These are phyloP conservation scores for Penicillium cosmopolitanum DNA, from an alignment of 495 filamentous ascomycete species.

Conservation along the genomic window DNA sequence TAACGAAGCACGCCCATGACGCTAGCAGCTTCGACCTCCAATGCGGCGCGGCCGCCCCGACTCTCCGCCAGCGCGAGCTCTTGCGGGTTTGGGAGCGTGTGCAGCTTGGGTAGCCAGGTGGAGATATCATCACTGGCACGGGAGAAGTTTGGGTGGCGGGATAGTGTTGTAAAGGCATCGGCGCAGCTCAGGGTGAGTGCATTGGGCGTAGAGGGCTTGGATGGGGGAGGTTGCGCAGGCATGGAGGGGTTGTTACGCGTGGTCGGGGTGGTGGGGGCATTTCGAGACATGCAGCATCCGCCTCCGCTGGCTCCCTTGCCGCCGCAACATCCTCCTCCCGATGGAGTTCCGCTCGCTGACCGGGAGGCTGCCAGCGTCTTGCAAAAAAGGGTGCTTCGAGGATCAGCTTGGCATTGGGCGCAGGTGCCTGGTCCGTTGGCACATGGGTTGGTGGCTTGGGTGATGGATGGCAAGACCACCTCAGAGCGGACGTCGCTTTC, in stretches of 20 bases:
- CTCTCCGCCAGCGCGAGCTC: slow-evolving; percentile 37
- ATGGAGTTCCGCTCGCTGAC: slow-evolving; percentile 47
- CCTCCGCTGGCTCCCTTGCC: slow-evolving; percentile 54
- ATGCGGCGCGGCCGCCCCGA: slow-evolving; percentile 53
- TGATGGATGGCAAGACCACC: slow-evolving; percentile 45
- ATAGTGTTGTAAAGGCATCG: slow-evolving; percentile 80
- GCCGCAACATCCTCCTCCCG: slow-evolving; percentile 56
- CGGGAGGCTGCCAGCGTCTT: slow-evolving; percentile 74
- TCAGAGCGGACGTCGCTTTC: slow-evolving; percentile 62
- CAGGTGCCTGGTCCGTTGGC: slow-evolving; percentile 79
- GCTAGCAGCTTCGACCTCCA: slow-evolving; percentile 83
- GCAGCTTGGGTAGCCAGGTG: slow-evolving; percentile 74
- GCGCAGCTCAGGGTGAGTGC: slow-evolving; percentile 64
- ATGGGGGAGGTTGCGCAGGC: slow-evolving; percentile 28
- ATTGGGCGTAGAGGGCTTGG: slow-evolving; percentile 34
- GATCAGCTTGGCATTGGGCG: slow-evolving; percentile 75
- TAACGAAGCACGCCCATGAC: slow-evolving; percentile 84
- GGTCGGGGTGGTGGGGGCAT: slow-evolving; percentile 32
- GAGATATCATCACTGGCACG: slow-evolving; percentile 75
- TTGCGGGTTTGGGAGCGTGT: slow-evolving; percentile 55
- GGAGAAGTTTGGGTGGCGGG: slow-evolving; percentile 78
- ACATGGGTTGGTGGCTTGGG: slow-evolving; percentile 56
- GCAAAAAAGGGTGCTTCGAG: slow-evolving; percentile 83
- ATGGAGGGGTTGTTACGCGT: slow-evolving; percentile 33
- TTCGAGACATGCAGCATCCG: slow-evolving; percentile 54